phyloP scores from a whole-genome alignment of 192 early-diverging fungal genomes.

The Radiomyces spectabilis region DNA sequence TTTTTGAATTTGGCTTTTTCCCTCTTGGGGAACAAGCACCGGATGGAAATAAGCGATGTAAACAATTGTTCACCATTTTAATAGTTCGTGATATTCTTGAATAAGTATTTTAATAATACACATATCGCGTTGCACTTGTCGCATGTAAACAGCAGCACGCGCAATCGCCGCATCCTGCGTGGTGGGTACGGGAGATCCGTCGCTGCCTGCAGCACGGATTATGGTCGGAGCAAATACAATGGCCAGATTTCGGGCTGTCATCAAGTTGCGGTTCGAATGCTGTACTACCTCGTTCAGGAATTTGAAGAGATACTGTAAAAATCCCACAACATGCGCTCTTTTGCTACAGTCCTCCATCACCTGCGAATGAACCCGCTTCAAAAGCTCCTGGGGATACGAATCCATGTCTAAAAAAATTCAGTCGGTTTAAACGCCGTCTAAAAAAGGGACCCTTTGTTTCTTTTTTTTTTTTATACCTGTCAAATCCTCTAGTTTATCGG shows the following conservation, averaged over 20 bases:
- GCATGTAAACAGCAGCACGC: conserved; percentile 2
- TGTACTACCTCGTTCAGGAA: conserved; percentile 67
- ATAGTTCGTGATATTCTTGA: neutral
- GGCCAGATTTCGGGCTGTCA: conserved; percentile 77
- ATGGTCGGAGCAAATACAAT: conserved; percentile 88
- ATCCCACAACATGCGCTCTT: conserved; percentile 43
- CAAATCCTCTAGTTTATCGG: conserved; percentile 43
- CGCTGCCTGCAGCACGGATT: conserved; percentile 29
- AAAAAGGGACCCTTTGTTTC: conserved; percentile 29
- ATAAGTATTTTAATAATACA: conserved; percentile 2
- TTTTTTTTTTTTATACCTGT: conserved; percentile 12
- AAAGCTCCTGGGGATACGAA: conserved; percentile 9
- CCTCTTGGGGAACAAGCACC: no score
- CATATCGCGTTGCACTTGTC: conserved; percentile 17
- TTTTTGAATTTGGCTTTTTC: no score
- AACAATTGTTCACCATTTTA: no score
- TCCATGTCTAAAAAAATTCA: conserved; percentile 6
- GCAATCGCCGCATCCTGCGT: conserved; percentile 4
- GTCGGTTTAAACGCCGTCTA: conserved; percentile 28
- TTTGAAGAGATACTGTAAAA: conserved; percentile 58
- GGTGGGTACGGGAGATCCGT: neutral
- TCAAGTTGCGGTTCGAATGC: conserved; percentile 63
- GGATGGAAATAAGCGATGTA: no score
- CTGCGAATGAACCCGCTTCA: conserved; percentile 24
- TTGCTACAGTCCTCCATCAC: conserved; percentile 28